A percentile compares a stretch with the other conserved stretches of the same genome.
phyloP scores from a whole-genome alignment of 2,329 filamentous ascomycete genomes.

The Phyllosticta citrichinensis region DNA sequence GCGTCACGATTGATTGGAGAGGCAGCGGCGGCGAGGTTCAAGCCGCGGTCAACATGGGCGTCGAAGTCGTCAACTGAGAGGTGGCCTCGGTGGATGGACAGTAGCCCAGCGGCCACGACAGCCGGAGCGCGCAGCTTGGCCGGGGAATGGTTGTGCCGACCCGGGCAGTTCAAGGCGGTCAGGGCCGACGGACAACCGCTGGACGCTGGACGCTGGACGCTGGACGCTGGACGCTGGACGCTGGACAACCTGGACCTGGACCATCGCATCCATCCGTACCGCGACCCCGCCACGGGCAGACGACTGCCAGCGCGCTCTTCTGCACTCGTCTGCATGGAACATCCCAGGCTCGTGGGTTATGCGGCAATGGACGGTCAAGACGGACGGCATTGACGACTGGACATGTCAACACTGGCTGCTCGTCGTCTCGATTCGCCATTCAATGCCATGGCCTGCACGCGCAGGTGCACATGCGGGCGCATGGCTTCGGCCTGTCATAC shows the following conservation, averaged over 20 bases:
- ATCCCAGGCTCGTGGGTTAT: background rate
- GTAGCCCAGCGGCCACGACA: background rate
- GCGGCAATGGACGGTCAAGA: slow-evolving; percentile 5
- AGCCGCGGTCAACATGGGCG: slow-evolving; percentile 5
- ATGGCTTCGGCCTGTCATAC: slow-evolving; percentile 9
- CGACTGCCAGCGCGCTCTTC: background rate
- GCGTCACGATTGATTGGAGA: background rate
- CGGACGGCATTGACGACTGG: background rate
- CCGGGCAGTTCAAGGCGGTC: background rate
- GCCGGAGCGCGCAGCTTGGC: background rate
- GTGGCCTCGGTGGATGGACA: background rate
- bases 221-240: background rate
- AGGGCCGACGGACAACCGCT: background rate
- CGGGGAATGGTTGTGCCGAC: background rate
- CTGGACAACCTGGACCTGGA: background rate
- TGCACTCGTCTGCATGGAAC: background rate
- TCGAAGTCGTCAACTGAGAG: background rate
- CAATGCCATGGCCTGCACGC: slow-evolving; percentile 4
- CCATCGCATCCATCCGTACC: background rate
- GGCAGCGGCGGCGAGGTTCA: background rate
- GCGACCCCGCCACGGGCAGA: background rate
- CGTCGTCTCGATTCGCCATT: background rate
- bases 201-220: background rate
- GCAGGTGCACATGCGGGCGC: slow-evolving; percentile 8
- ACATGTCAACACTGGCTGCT: background rate